Percentiles rank a stretch among this genome's conserved stretches.
These are phyloP conservation scores for Sugiyamaella mastotermitis DNA, from an alignment of 805 yeast species.

Conservation along the genomic window DNA sequence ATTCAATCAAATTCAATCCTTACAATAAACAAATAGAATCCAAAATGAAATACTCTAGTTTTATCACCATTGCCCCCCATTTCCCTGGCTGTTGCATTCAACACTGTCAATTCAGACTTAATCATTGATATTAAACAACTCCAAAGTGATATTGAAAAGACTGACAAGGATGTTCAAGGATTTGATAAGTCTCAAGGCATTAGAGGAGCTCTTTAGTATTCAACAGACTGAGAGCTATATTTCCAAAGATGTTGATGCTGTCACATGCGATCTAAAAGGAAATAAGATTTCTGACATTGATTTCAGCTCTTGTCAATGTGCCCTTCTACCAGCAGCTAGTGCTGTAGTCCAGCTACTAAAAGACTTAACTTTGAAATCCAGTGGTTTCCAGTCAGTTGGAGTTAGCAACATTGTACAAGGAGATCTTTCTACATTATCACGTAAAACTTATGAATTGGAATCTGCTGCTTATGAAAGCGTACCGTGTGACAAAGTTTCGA, in stretches of 20 bases:
- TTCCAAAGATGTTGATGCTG: slow-evolving; percentile 14
- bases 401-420: slow-evolving; percentile 19
- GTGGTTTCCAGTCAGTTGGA: slow-evolving; percentile 21
- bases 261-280: slow-evolving; percentile 9
- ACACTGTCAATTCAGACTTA: too few relatives aligned
- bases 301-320: slow-evolving; percentile 8
- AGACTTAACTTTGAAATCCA: slow-evolving; percentile 20
- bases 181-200: slow-evolving; percentile 20
- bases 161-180: slow-evolving; percentile 10
- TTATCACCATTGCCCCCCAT: too few relatives aligned
- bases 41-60: too few relatives aligned
- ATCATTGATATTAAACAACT: slow-evolving; percentile 11
- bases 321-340: slow-evolving; percentile 9
- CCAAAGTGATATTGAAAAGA: slow-evolving; percentile 9
- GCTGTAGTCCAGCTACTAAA: slow-evolving; percentile 19
- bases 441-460: slow-evolving; percentile 20
- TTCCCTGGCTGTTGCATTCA: too few relatives aligned
- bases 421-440: slow-evolving; percentile 20
- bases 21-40: too few relatives aligned
- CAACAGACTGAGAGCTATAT: slow-evolving; percentile 23
- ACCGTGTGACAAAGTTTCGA: slow-evolving; percentile 13
- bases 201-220: slow-evolving; percentile 25
- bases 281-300: slow-evolving; percentile 13
- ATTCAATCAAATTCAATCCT: too few relatives aligned
- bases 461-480: slow-evolving; percentile 15